Evolutionary conservation across 768 basidiomycete genomes (phyloP).

Genomic region (Sarcomyxa edulis): DNA sequence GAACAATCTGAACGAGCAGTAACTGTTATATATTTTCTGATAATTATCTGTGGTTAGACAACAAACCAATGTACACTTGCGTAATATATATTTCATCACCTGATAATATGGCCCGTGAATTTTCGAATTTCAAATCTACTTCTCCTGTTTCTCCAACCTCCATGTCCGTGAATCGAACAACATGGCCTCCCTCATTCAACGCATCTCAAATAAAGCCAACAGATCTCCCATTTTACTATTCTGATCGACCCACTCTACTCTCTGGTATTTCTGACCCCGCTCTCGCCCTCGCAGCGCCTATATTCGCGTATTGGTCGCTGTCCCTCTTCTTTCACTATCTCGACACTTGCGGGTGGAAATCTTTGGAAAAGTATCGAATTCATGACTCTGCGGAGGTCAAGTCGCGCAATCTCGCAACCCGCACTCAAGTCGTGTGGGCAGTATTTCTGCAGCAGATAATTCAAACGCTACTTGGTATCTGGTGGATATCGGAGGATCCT

Average conservation of each 20-base stretch:
- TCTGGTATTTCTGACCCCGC: conserved; percentile 61
- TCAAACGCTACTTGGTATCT: conserved; percentile 72
- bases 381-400: conserved; percentile 83
- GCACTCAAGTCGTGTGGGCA: conserved; percentile 65
- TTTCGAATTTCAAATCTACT: too few species aligned
- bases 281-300: conserved; percentile 67
- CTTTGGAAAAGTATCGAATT: conserved; percentile 80
- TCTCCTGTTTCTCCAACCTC: too few species aligned
- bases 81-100: too few species aligned
- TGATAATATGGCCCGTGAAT: too few species aligned
- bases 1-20: conserved; percentile 80
- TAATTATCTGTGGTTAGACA: too few species aligned
- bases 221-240: conserved; percentile 55
- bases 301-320: conserved; percentile 80
- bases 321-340: conserved; percentile 79
- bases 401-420: conserved; percentile 69
- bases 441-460: conserved; percentile 84
- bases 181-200: too few species aligned
- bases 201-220: too few species aligned
- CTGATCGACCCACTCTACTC: conserved; percentile 39
- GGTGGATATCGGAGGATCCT: conserved; percentile 52
- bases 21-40: too few species aligned
- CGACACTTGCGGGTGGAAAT: conserved; percentile 71
- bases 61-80: too few species aligned
- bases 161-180: too few species aligned